Base-by-base conservation (phyloP, 176 grass and related monocot species). In the Calamus simplicifolius region DNA sequence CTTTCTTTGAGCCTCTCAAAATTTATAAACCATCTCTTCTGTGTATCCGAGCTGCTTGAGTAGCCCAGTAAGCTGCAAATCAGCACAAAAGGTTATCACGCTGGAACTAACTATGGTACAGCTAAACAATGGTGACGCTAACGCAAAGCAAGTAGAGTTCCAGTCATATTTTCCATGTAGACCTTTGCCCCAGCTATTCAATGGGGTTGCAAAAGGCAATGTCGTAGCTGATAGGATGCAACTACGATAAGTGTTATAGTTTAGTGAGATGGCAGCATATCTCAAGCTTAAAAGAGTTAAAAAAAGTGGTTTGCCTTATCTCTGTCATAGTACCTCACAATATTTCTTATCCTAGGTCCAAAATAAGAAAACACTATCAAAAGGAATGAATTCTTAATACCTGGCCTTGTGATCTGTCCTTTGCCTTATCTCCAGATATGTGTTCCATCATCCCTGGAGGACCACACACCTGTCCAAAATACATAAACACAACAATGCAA, bases 381-480 rank as follows among this genome's bases (percentile, higher is more conserved):
- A 52, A 50, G 25, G 6, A 1, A 13, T 64, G 62, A 51, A 59
- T 54, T 55, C 4, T 21, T 13, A 48, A 12, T 82, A 97, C 92
- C 87, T 91, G 83, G 70, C 87, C 92, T 81, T 97, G 92, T 27
- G 83, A 82, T 60, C 84, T 74, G 71, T 97, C 82, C 58, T 89
- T 78, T 35, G 87, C 92, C 74, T 91, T 91, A 21, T 86, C 81
- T 31, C 87, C 92, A 65, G 92, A 97, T 71, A 97, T 77, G 69
- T 97, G 92, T 51, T 82, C 80, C 92, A 97, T 97, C 92, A 97
- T 82, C 58, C 92, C 87, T 43, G 92, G 87, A 48, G 92, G 92
- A 29, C 87, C 92, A 75, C 92, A 97, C 51, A 97, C 87, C 87
- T 97, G 78, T 50, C n/a, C n/a, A n/a, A n/a, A n/a, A 23, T 58